phyloP scores from a whole-genome alignment of 192 early-diverging fungal species.

The Coemansia sp. region DNA sequence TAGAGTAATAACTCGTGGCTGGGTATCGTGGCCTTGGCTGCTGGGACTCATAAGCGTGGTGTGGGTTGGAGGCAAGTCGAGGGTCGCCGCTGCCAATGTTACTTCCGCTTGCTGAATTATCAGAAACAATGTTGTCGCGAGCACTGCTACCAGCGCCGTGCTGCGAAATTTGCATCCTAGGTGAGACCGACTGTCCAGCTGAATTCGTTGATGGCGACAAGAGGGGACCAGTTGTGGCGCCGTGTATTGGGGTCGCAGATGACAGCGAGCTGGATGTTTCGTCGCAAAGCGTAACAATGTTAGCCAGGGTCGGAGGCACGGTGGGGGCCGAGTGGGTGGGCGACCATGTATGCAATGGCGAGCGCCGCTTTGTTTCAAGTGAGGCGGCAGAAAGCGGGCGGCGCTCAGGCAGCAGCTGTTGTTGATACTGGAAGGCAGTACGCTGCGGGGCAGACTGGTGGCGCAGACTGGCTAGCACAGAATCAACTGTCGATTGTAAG shows the following conservation, averaged over 20 bases:
- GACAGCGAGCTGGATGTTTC: neutral
- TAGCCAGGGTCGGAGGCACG: conserved; percentile 33
- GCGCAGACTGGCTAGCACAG: conserved; percentile 21
- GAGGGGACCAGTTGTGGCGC: neutral
- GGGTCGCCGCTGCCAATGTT: neutral
- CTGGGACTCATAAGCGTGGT: conserved; percentile 4
- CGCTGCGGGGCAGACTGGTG: conserved; percentile 10
- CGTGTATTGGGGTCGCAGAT: neutral
- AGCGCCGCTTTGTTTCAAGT: neutral
- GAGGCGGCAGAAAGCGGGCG: neutral
- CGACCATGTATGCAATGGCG: neutral
- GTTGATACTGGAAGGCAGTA: neutral
- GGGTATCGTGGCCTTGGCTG: conserved; percentile 15
- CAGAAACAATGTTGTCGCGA: neutral
- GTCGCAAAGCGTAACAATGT: conserved; percentile 19
- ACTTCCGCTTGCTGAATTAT: neutral
- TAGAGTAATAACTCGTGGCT: conserved; percentile 7
- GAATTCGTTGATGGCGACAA: neutral
- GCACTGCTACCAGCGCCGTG: neutral
- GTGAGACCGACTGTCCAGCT: conserved; percentile 4
- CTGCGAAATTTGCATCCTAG: neutral
- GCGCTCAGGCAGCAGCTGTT: neutral
- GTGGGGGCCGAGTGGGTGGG: neutral
- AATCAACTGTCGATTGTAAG: conserved; percentile 34
- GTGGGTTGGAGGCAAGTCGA: neutral